Base-by-base conservation (phyloP, 352 stramenopile species). In the Phytophthora foliorum region DNA sequence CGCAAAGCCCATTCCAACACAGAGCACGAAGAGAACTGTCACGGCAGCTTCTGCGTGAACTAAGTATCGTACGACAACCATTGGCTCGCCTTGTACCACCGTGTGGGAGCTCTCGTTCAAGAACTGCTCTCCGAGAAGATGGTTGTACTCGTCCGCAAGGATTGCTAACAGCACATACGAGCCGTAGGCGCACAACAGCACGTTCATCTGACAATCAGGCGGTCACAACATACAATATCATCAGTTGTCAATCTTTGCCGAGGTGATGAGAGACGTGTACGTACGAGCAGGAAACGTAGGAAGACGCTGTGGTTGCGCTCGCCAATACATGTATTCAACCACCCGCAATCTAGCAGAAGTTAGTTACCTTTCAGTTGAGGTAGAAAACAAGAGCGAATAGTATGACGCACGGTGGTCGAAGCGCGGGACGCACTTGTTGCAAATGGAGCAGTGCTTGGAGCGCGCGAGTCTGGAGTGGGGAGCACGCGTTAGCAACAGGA, bases 371-470 rank as follows among this genome's bases (percentile, higher is more conserved):
- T 7, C 6, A 22, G 16, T 45, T 24, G 16, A 10, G 16, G 9
- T 19, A 42, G 1, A 42, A 42, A 19, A 45, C 17, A 45, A 19
- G 16, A 13, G 44, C 10, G 0, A 61, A 49, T 56, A 50, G 50
- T 50, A 31, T 34, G 55, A 25, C 59, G 58, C 36, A 88, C 81
- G 82, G 57, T 92, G 84, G 39, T 93, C 85, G 31, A 88, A 89
- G 55, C 81, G 85, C 25, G 79, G 80, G 14, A 91, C 59, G 54
- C 85, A 91, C 1, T 82, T 63, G 62, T 90, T 82, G 77, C 84
- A 93, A 42, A 90, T 46, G 4, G 73, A 74, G 56, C 82, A 93
- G 57, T 91, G 81, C 74, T 90, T 91, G 57, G 81, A 91, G n/a
- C 84, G 73, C 46, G 82, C 82, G 27, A 85, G 63, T 53, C 81